Percentiles rank a stretch among this genome's conserved stretches.
These are phyloP conservation scores for Prunus yedoensis DNA, from an alignment of 331 rosid species.

Conservation along the genomic window DNA sequence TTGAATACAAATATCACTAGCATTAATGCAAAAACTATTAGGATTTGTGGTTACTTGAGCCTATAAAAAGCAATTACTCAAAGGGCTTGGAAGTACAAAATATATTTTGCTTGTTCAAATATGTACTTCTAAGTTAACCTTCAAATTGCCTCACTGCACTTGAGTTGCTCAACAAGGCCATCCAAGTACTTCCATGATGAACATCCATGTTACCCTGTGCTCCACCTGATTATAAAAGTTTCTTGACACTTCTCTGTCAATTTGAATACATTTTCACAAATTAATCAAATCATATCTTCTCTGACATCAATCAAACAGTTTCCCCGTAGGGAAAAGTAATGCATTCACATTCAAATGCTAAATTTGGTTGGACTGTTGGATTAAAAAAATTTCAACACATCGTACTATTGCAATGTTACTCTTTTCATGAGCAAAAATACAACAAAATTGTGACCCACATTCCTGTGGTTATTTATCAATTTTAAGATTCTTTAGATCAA, in stretches of 20 bases:
- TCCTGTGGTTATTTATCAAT: constrained; percentile 15
- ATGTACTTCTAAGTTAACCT: background rate
- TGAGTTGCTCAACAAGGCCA: background rate
- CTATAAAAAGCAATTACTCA: too few species aligned
- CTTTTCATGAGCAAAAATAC: constrained; percentile 15
- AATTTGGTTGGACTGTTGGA: background rate
- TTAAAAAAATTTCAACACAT: constrained; percentile 1
- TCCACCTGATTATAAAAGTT: background rate
- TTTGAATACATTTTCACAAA: constrained; percentile 9
- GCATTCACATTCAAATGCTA: constrained; percentile 3
- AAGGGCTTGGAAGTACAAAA: background rate
- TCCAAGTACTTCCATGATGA: background rate
- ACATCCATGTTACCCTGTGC: constrained; percentile 6
- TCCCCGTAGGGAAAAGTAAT: background rate
- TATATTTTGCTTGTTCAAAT: background rate
- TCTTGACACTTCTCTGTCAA: constrained; percentile 3
- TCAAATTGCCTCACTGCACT: background rate
- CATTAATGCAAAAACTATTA: too few species aligned
- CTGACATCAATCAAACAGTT: background rate
- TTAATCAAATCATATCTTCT: constrained; percentile 3
- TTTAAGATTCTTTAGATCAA: background rate
- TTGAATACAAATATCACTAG: too few species aligned
- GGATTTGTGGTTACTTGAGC: too few species aligned
- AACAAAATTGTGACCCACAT: constrained; percentile 12
- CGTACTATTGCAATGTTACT: constrained; percentile 12